phyloP scores from a whole-genome alignment of 441 rosid genomes.

The Euphorbia celastroides region DNA sequence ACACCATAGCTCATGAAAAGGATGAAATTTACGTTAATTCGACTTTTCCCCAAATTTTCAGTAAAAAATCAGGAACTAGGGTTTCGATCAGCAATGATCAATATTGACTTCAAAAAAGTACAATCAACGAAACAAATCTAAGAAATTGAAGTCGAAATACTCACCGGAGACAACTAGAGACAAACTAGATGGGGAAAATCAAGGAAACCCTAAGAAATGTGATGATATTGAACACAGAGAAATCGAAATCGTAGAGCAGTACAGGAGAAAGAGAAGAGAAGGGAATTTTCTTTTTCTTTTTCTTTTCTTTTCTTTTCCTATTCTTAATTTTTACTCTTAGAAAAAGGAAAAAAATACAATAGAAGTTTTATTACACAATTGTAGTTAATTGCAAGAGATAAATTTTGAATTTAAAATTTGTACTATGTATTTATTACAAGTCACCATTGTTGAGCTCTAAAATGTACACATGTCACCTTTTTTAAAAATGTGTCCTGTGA shows the following conservation, averaged over 20 bases:
- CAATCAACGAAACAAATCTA: background rate
- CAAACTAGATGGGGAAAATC: background rate
- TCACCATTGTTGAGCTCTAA: background rate
- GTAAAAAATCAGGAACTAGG: conserved; percentile 35
- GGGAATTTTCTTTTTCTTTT: conserved; percentile 16
- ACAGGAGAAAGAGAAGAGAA: conserved; percentile 18
- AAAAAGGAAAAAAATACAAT: conserved; percentile 20
- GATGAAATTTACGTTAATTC: background rate
- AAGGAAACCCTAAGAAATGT: conserved; percentile 7
- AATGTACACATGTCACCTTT: conserved; percentile 4
- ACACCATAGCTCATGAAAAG: conserved; percentile 14
- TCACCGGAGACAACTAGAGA: conserved; percentile 27
- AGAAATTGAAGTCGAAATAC: conserved; percentile 5
- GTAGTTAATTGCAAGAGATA: conserved; percentile 17
- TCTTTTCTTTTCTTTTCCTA: background rate
- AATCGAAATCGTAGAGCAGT: conserved; percentile 36
- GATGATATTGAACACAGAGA: conserved; percentile 17
- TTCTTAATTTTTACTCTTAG: conserved; percentile 30
- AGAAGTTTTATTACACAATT: background rate
- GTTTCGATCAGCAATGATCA: conserved; percentile 34
- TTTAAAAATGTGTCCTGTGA: background rate
- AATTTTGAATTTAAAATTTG: background rate
- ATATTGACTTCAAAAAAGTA: conserved; percentile 8
- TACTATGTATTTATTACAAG: background rate
- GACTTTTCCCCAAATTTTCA: conserved; percentile 19